Evolutionary conservation across 371 early-diverging fungal genomes (phyloP), one percentile per base, ranked within the genome.

Genomic region (Cokeromyces recurvatus): DNA sequence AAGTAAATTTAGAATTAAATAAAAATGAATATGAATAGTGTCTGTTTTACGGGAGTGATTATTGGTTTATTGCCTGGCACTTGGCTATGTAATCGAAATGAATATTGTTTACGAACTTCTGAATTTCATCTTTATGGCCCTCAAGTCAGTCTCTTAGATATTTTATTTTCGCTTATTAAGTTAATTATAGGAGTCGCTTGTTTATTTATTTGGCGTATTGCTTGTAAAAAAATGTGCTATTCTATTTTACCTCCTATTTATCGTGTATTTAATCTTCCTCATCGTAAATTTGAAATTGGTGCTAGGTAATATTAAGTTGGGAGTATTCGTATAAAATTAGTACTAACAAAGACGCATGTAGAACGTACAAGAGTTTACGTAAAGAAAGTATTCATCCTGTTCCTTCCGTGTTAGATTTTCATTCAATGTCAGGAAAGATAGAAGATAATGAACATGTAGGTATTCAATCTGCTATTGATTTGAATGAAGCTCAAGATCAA

Each of bases 1-100:
- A n/a, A n/a, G n/a, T n/a, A n/a, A n/a, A n/a, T n/a, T n/a, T n/a
- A n/a, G n/a, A n/a, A n/a, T n/a, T n/a, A n/a, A n/a, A n/a, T n/a
- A n/a, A n/a, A n/a, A n/a, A n/a, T n/a, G n/a, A n/a, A n/a, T n/a
- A n/a, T n/a, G n/a, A 3, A 11, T 43, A 77, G 75, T 50, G 84
- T 88, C 23, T 82, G 85, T n/a, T 85, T 84, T 53, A 78, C 79
- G 65, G 86, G 82, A 22, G 84, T 79, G 0, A 53, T 85, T 16
- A 76, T 82, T 46, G 90, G 90, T 5, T 43, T 86, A 9, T 62
- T 83, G 42, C 74, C 82, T 17, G 87, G 85, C 27, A 74, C 77
- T 41, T 83, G 82, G 83, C 19, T 66, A 6, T 71, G 70, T 46
- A 55, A 68, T 10, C 62, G 61, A 3, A 59, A 70, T 12, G 62